Base-by-base conservation (phyloP, 306 rosid species). In the Erythrophleum fordii region DNA sequence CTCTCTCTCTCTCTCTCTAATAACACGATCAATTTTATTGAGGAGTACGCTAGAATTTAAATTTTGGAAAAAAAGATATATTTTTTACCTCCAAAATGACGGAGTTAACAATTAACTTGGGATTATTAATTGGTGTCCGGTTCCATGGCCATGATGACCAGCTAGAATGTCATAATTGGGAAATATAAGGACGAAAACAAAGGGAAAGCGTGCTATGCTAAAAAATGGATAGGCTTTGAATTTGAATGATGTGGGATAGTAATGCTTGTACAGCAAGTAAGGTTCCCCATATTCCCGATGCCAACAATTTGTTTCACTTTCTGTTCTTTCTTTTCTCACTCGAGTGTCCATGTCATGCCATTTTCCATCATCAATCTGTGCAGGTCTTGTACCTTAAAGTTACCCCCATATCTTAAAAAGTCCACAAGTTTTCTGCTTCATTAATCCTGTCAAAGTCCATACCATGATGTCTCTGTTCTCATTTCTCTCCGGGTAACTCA, bases 261-360 rank as follows among this genome's bases (percentile, higher is more conserved):
- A 31, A 72, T 78, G 76, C 76, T 73, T 78, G 20, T 45, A 34
- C 18, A 58, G 42, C 77, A 65, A 77, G 80, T 25, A 78, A 77
- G 64, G 71, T 8, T 23, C 16, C 53, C 45, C 25, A 46, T 11
- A 6, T 73, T 39, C 16, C n/a, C n/a, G n/a, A n/a, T n/a, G n/a
- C 6, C 16, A 14, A 20, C 22, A 58, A 56, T 8, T 49, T 77
- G 13, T 64, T 79, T 18, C 76, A 52, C 46, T 41, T 68, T 42
- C 13, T 6, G 2, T 68, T 52, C 37, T 51, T 39, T 61, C 44
- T 51, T 73, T 69, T 23, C 68, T 34, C 74, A 49, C 23, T 42
- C 11, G 34, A 26, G 26, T 13, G 6, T 23, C 26, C 67, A 46
- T 81, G 69, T 55, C 11, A 26, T 66, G 64, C 55, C 5, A 34